phyloP scores from a whole-genome alignment of 495 filamentous ascomycete species.

The Hapsidospora chrysogenum region DNA sequence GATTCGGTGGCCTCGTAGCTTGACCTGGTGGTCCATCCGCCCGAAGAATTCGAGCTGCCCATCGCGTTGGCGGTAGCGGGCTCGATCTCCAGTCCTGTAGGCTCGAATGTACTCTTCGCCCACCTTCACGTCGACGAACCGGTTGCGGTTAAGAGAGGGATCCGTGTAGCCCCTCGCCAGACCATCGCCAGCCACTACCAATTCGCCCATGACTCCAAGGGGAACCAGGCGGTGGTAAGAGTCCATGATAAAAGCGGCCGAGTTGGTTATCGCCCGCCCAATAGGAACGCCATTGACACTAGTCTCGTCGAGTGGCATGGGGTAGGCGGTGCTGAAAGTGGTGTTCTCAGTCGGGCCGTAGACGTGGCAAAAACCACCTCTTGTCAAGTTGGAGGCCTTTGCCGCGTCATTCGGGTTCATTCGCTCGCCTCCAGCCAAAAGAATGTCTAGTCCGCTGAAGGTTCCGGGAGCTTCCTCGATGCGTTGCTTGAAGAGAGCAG shows the following conservation, averaged over 20 bases:
- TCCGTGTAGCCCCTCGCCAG: slow-evolving; percentile 6
- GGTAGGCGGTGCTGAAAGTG: slow-evolving; percentile 3
- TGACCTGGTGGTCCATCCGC: slow-evolving; percentile 29
- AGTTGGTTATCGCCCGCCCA: slow-evolving; percentile 4
- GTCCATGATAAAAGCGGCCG: slow-evolving; percentile 5
- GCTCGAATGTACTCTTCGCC: slow-evolving; percentile 1
- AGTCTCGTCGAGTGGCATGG: background rate
- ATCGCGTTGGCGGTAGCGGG: slow-evolving; percentile 8
- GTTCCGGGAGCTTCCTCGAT: background rate
- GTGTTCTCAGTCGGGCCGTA: too few relatives aligned
- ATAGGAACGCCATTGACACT: slow-evolving; percentile 5
- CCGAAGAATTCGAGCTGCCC: slow-evolving; percentile 26
- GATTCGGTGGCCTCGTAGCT: slow-evolving; percentile 28
- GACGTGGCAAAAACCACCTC: slow-evolving; percentile 1
- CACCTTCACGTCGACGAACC: slow-evolving; percentile 3
- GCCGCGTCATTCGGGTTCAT: slow-evolving; percentile 1
- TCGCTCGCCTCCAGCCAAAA: slow-evolving; percentile 2
- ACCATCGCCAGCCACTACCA: slow-evolving; percentile 6
- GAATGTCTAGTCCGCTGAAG: slow-evolving; percentile 1
- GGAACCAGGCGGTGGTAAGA: slow-evolving; percentile 1
- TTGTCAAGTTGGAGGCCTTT: background rate
- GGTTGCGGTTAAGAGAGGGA: background rate
- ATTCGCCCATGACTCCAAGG: slow-evolving; percentile 5
- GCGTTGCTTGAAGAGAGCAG: slow-evolving; percentile 3
- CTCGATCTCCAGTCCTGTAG: slow-evolving; percentile 24